Evolutionary conservation across 1,284 basidiomycete species (phyloP), one percentile per base, ranked within the genome.

Genomic region (Trametes pubescens): DNA sequence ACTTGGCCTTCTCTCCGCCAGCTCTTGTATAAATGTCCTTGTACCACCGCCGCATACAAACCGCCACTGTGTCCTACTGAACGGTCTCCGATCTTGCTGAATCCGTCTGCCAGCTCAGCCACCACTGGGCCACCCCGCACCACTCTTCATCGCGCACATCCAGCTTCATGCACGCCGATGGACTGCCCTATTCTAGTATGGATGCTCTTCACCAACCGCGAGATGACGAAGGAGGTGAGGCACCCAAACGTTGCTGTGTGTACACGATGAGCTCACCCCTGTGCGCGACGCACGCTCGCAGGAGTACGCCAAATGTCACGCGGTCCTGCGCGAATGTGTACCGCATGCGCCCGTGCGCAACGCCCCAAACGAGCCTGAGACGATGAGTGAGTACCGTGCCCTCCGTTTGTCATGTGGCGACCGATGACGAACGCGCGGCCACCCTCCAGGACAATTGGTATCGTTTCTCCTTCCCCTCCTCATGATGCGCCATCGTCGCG

Each of bases 401-500:
- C 13, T 4, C 24, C 34, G 4, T n/a, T 11, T 6, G 10, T 18
- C 7, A 11, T 26, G 38, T 9, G 52, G 49, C 35, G 26, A 44
- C 51, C 46, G 54, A 43, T 65, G 59, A 64, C 61, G 37, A 21
- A 43, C 51, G 21, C 38, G 56, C 62, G 62, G 40, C 59, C 51
- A n/a, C 53, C 44, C 6, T 48, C 14, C 74, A 93, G 91, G 90
- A 32, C 83, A 86, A 70, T 78, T 91, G 64, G 84, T 93, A 72
- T 86, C 86, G 22, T 81, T 88, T 65, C 87, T 92, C 79, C 79
- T 93, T n/a, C 91, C 91, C 0, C 79, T 92, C 16, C 85, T 93
- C 68, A 92, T 93, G 89, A 93, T 93, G 91, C 80, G 91, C 18
- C 91, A 93, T 74, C 81, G 91, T 64, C 85, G 90, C 32, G 90